phyloP scores from a whole-genome alignment of 352 stramenopile genomes.

The Phytophthora fragariaefolia region DNA sequence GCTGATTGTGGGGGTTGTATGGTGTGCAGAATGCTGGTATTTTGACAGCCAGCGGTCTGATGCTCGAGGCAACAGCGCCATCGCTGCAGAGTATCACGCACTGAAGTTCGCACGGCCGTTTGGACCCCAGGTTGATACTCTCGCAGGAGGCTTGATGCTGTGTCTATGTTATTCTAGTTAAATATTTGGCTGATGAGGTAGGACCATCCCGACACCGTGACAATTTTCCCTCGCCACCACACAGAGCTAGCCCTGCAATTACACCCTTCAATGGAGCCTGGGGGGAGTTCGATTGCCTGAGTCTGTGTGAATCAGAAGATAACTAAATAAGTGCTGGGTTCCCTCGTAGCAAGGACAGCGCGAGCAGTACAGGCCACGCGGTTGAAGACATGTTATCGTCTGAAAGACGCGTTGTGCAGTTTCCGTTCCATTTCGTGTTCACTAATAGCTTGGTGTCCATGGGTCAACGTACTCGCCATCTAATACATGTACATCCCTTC shows the following conservation, averaged over 20 bases:
- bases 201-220: neutral
- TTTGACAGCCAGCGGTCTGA: constrained; percentile 63
- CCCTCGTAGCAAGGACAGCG: neutral
- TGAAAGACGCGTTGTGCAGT: neutral
- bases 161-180: too few relatives aligned
- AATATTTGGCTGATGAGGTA: too few relatives aligned
- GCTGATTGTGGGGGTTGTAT: neutral
- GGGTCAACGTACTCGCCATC: too few relatives aligned
- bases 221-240: neutral
- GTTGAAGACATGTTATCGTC: neutral
- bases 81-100: constrained; percentile 44
- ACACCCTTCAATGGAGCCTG: neutral
- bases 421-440: too few relatives aligned
- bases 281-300: constrained; percentile 10
- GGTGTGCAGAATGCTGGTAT: constrained; percentile 76
- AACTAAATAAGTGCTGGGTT: too few relatives aligned
- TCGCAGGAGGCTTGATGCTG: too few relatives aligned
- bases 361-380: neutral
- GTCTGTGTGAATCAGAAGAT: constrained; percentile 7
- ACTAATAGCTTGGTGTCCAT: too few relatives aligned
- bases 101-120: constrained; percentile 63
- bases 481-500: too few relatives aligned
- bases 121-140: constrained; percentile 58
- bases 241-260: neutral
- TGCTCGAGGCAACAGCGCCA: constrained; percentile 30